Base-by-base conservation (phyloP, 1,284 basidiomycete genomes). In the Ganoderma resinaceum region DNA sequence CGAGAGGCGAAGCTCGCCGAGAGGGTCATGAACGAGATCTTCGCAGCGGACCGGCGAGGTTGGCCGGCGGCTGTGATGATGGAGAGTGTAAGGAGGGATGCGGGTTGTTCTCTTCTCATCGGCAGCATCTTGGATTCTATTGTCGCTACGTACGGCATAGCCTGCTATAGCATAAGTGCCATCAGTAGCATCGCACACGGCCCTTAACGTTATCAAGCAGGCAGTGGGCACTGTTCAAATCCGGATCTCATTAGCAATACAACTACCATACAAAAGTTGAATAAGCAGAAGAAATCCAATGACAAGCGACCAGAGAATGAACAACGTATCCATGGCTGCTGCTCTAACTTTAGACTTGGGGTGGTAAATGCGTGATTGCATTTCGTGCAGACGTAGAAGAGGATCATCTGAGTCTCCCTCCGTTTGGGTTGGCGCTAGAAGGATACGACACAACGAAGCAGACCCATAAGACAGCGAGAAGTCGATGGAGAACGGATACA, bases 351-450 rank as follows among this genome's bases (percentile, higher is more conserved):
- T 57, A 92, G 75, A 33, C 83, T 84, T 26, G 93, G 91, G 79
- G 96, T 95, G 66, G 87, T 85, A 80, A 93, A 96, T 70, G 84
- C 87, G 70, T 92, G 83, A 74, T 92, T 91, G 80, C 95, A 98
- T 77, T 91, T 91, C n/a, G 89, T 89, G 78, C 96, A 98, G 59
- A 95, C 94, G 79, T 92, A 97, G 84, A 97, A 98, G 1, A 97
- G 86, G 52, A 95, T 95, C 96, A 96, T 96, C 3, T 91, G 87
- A 1, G 93, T 97, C 76, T 96, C 94, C 75, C 93, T 95, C 63
- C 96, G 90, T 78, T 96, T 96, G 18, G 95, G 96, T 80, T 98
- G 96, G 81, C 97, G 96, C 81, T 97, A 96, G 80, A 93, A 98
- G 79, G 94, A 90, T 16, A 98, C 96, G 61, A 94, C 90, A 76